phyloP scores from a whole-genome alignment of 768 basidiomycete genomes.

The Amyloporia xantha region DNA sequence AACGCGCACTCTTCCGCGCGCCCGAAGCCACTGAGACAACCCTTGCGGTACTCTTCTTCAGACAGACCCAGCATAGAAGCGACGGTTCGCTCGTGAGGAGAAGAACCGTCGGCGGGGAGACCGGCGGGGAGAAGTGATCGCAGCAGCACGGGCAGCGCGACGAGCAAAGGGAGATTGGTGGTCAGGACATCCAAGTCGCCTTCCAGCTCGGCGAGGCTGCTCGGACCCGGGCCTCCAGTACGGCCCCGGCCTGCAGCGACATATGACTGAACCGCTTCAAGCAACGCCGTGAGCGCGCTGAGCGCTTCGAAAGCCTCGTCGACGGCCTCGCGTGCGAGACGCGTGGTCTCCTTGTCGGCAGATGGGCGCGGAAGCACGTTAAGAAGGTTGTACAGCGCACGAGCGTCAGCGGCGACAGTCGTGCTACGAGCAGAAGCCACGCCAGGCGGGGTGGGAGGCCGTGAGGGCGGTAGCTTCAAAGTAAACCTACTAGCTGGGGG shows the following conservation, averaged over 20 bases:
- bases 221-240: not conserved
- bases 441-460: constrained; percentile 56
- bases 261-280: constrained; percentile 40
- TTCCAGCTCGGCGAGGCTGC: constrained; percentile 20
- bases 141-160: constrained; percentile 64
- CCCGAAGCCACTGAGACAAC: constrained; percentile 68
- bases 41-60: constrained; percentile 59
- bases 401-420: constrained; percentile 50
- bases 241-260: constrained; percentile 14
- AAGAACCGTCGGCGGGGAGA: constrained; percentile 22
- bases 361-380: constrained; percentile 53
- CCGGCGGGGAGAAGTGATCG: constrained; percentile 31
- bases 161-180: constrained; percentile 62
- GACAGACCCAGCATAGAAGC: constrained; percentile 48
- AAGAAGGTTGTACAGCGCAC: constrained; percentile 56
- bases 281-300: constrained; percentile 45
- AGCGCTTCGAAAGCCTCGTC: constrained; percentile 71
- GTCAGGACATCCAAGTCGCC: constrained; percentile 48
- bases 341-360: constrained; percentile 38
- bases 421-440: constrained; percentile 25
- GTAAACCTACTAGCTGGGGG: constrained; percentile 53
- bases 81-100: constrained; percentile 37
- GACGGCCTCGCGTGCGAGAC: constrained; percentile 71
- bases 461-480: constrained; percentile 59
- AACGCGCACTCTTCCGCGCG: constrained; percentile 69